phyloP scores from a whole-genome alignment of 2,329 filamentous ascomycete species.

The Sclerotinia minor region DNA sequence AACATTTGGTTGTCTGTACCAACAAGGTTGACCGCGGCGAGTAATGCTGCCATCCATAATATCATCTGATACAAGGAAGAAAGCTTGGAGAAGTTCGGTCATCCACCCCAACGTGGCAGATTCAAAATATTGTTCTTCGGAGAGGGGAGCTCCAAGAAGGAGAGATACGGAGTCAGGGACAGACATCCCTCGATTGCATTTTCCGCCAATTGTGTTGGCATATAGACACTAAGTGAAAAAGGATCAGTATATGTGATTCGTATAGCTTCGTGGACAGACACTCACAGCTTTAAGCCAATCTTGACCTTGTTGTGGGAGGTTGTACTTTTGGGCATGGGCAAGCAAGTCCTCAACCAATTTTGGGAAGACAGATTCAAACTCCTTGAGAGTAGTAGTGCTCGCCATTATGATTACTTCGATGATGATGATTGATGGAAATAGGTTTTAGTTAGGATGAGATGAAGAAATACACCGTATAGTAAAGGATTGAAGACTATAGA shows the following conservation, averaged over 20 bases:
- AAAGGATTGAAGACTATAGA: not conserved
- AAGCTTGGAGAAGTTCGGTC: conserved; percentile 96
- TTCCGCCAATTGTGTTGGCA: conserved; percentile 87
- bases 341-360: conserved; percentile 80
- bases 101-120: conserved; percentile 91
- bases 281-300: conserved; percentile 71
- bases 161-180: conserved; percentile 87
- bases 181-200: conserved; percentile 98
- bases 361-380: conserved; percentile 90
- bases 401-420: conserved; percentile 49
- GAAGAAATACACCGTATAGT: conserved; percentile 22
- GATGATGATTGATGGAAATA: not conserved
- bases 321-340: conserved; percentile 76
- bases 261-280: conserved; percentile 1
- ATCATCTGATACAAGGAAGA: conserved; percentile 97
- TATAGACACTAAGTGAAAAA: conserved; percentile 64
- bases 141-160: conserved; percentile 70
- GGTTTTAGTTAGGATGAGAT: conserved; percentile 5
- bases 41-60: conserved; percentile 98
- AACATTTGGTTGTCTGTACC: conserved; percentile 87
- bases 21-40: conserved; percentile 90
- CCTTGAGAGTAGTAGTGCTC: conserved; percentile 73
- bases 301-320: conserved; percentile 75
- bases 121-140: conserved; percentile 82
- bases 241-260: conserved; percentile 21